Evolutionary conservation across 1,139 yeast species (phyloP), one percentile per base, ranked within the genome.

Genomic region (Geotrichum cucujoidarum): DNA sequence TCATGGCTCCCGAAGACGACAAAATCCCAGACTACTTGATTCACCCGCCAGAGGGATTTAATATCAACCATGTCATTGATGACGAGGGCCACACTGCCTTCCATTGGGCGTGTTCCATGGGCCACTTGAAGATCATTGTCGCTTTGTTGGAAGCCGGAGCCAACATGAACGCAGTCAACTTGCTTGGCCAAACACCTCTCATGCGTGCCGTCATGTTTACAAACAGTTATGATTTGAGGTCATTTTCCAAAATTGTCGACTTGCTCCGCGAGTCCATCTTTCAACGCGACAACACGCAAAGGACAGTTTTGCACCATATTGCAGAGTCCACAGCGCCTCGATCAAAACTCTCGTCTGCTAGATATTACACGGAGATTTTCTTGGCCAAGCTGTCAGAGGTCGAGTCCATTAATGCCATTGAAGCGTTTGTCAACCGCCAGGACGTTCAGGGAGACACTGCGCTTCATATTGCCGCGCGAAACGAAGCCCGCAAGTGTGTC

Each of bases 71-170:
- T 54, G 80, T 90, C 4, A 87, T 92, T 40, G 98, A 92, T 61
- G 95, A 87, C 57, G 97, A 92, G 65, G 97, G 97, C 0, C 97
- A 92, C 60, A 86, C 97, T 0, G 89, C 97, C 0, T 75, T 92
- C 55, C 97, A 92, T 64, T 92, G 98, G 98, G 96, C 97, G 0
- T 80, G 95, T 10, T 89, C 97, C 0, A 83, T 92, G 73, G 97
- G 96, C 7, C 82, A 85, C 57, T 69, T 80, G 47, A 78, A 78
- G 38, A 75, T 90, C 63, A 79, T 89, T 45, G 86, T 83, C 56
- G 69, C 87, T 18, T 67, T 92, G 22, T 65, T 89, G 18, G 77
- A 78, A 48, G 72, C 77, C 16, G 89, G 92, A 6, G 95, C 95
- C 1, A 83, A 86, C 60, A 83, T 90, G 4, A 67, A 83, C 38